Evolutionary conservation across 495 filamentous ascomycete genomes (phyloP), one percentile per base, ranked within the genome.

Genomic region (Podospora pseudopauciseta): DNA sequence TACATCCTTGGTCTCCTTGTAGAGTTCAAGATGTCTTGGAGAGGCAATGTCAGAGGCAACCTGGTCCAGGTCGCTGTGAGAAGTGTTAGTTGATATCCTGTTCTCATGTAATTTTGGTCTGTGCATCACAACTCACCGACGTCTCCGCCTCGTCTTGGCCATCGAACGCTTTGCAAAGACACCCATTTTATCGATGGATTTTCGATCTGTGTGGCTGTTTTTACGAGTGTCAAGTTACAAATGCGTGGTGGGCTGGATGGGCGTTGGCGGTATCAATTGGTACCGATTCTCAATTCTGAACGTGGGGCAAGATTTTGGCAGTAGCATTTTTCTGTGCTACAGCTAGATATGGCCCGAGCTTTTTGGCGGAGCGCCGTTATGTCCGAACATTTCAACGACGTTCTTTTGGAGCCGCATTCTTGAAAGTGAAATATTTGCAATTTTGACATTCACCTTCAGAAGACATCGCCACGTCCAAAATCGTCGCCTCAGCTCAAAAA

Each of bases 21-120:
- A 90, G 62, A 91, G 86, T 54, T 84, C 80, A 27, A 99, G 87
- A 75, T 97, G 93, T 71, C 88, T 90, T 7, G 90, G 84, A 16
- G 87, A 89, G 65, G 78, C 81, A 62, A 97, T 80, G 78, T 99
- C 95, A 59, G 87, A 86, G 71, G 91, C 85, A 76, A 97, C 85
- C 79, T 97, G 95, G 76, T 99, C 94, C 71, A 97, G 84, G 79
- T 92, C 93, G 77, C 92, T 93, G 65, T 13, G 28, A 15, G 7
- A 5, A 13, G 53, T 3, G 65, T 75, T 28, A 74, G 67, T 69
- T 32, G n/a, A 15, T 9, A 20, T 7, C 9, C 39, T 18, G 28
- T 39, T 11, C 16, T 5, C 20, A 2, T 39, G 30, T 63, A 19
- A 18, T 34, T n/a, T 15, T 23, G 58, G 23, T 44, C n/a, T 11